Conservation (phyloP, 768 basidiomycete genomes). For the Multifurca ochricompacta region DNA sequence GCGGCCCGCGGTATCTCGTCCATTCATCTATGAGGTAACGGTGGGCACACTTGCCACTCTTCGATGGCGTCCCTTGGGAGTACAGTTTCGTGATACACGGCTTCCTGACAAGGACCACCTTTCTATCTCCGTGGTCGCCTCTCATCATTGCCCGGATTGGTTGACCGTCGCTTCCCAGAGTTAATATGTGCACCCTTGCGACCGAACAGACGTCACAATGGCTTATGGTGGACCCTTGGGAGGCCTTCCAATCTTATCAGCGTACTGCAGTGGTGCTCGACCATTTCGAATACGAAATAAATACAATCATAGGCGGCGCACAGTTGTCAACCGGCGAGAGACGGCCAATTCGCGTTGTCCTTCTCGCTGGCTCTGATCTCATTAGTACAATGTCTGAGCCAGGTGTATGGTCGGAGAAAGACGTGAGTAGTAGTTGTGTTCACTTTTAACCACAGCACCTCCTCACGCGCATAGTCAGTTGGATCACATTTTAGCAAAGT, state of each 20-base stretch:
- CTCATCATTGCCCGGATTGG: background rate
- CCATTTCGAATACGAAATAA: slow-evolving; percentile 94
- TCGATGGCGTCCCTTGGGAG: background rate
- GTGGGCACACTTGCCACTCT: background rate
- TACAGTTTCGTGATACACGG: background rate
- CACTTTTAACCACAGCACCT: slow-evolving; percentile 10
- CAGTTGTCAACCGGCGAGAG: slow-evolving; percentile 65
- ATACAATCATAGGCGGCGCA: slow-evolving; percentile 75
- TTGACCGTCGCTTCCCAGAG: slow-evolving; percentile 35
- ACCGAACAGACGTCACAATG: slow-evolving; percentile 85
- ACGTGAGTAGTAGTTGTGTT: slow-evolving; percentile 50
- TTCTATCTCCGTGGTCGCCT: background rate
- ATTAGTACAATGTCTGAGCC: slow-evolving; percentile 98
- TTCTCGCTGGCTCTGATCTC: slow-evolving; percentile 95
- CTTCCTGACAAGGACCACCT: background rate
- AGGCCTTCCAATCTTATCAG: slow-evolving; percentile 90
- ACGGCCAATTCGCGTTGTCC: slow-evolving; percentile 75
- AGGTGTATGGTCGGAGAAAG: slow-evolving; percentile 91
- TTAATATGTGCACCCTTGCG: slow-evolving; percentile 82
- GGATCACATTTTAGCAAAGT: slow-evolving; percentile 91
- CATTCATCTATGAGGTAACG: slow-evolving; percentile 2
- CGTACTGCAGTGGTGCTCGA: slow-evolving; percentile 96
- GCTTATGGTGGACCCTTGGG: slow-evolving; percentile 99
- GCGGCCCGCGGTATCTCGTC: too few species aligned
- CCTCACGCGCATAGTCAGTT: slow-evolving; percentile 43